phyloP scores from a whole-genome alignment of 768 basidiomycete genomes.

The Rhodotorula taiwanensis region DNA sequence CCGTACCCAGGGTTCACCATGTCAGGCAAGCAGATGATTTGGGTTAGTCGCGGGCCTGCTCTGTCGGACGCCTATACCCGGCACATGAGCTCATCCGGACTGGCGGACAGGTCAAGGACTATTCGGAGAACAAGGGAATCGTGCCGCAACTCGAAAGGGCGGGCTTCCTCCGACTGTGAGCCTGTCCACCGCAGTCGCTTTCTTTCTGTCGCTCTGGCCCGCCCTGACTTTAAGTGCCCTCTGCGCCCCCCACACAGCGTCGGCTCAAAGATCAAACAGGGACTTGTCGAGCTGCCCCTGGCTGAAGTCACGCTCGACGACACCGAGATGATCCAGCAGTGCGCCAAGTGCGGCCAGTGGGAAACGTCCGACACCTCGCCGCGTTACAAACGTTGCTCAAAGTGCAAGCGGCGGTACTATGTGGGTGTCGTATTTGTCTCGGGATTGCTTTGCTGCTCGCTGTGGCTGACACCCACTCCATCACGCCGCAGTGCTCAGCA shows the following conservation, averaged over 20 bases:
- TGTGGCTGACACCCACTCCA: too few relatives aligned
- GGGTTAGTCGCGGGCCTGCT: constrained; percentile 1
- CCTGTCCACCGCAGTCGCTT: neutral
- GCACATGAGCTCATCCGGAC: neutral
- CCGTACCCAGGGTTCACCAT: constrained; percentile 24
- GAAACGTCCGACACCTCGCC: constrained; percentile 10
- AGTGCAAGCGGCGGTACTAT: constrained; percentile 31
- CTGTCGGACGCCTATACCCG: too few relatives aligned
- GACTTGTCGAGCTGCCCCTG: constrained; percentile 30
- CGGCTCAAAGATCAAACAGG: constrained; percentile 30
- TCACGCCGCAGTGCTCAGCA: constrained; percentile 20
- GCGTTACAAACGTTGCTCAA: constrained; percentile 32
- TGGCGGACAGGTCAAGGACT: constrained; percentile 29
- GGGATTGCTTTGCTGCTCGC: too few relatives aligned
- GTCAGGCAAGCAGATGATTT: constrained; percentile 19
- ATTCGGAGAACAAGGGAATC: constrained; percentile 33
- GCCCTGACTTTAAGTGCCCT: too few relatives aligned
- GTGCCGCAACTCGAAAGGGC: constrained; percentile 25
- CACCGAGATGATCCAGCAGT: constrained; percentile 28
- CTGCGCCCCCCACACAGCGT: neutral
- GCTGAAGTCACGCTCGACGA: constrained; percentile 25
- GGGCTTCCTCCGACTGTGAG: constrained; percentile 21
- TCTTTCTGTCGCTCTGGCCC: neutral
- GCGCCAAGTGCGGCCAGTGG: constrained; percentile 14
- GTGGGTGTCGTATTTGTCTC: constrained; percentile 4